Conservation (phyloP, 2,329 filamentous ascomycete species). For the Paecilomyces variotii region DNA sequence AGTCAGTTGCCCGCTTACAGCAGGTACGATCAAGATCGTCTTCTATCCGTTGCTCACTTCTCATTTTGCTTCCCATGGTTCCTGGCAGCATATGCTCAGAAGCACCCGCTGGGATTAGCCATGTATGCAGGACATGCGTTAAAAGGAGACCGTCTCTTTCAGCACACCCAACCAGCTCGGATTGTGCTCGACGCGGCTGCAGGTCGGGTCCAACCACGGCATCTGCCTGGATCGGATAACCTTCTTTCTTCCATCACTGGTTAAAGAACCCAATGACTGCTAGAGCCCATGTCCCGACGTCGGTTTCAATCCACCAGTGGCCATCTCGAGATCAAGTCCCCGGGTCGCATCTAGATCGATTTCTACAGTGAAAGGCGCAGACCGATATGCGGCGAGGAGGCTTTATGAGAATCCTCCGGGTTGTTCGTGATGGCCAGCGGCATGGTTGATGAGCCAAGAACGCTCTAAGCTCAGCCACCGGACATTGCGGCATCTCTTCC, state of each 20-base stretch:
- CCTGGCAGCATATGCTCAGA: neutral
- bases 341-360: neutral
- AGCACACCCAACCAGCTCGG: neutral
- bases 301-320: neutral
- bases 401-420: neutral
- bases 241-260: neutral
- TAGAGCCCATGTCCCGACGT: neutral
- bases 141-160: neutral
- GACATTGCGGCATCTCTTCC: neutral
- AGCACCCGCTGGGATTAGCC: neutral
- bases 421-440: neutral
- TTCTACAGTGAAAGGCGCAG: neutral
- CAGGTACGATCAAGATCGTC: neutral
- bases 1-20: neutral
- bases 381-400: neutral
- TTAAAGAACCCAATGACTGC: neutral
- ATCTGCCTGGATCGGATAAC: neutral
- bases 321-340: neutral
- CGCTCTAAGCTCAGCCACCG: neutral
- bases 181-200: neutral
- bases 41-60: neutral
- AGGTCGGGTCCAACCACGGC: neutral
- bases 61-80: neutral
- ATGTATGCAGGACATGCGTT: neutral
- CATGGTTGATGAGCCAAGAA: neutral